Percentiles rank a stretch among this genome's conserved stretches.
phyloP scores from a whole-genome alignment of 768 basidiomycete genomes.

The Suillus cothurnatus region DNA sequence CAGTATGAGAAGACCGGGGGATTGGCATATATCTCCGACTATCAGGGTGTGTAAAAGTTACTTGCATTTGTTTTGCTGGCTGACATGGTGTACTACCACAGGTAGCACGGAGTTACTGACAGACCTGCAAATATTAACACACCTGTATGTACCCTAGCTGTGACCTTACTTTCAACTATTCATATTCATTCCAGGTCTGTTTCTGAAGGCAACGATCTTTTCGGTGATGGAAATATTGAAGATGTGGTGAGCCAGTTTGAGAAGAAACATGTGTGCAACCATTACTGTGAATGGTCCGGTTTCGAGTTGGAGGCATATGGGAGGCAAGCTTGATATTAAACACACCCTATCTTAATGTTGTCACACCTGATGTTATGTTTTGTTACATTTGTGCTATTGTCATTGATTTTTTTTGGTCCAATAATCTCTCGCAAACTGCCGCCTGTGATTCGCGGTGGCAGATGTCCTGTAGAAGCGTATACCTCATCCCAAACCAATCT shows the following conservation, averaged over 20 bases:
- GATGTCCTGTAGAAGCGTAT: background rate
- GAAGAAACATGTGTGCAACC: background rate
- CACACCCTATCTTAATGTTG: too few species aligned
- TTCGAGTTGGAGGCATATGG: background rate
- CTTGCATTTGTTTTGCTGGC: background rate
- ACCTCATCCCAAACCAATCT: too few species aligned
- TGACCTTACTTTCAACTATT: background rate
- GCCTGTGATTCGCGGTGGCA: background rate
- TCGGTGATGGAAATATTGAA: background rate
- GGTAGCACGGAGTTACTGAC: background rate
- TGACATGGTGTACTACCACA: background rate
- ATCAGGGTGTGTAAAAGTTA: background rate
- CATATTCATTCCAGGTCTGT: background rate
- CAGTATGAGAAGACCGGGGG: background rate
- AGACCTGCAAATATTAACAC: background rate
- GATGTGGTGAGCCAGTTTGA: background rate
- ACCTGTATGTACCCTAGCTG: background rate
- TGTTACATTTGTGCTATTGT: background rate
- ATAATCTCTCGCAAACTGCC: too few species aligned
- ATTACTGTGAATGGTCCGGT: background rate
- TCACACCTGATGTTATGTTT: background rate
- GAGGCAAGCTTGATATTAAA: background rate
- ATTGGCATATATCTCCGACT: slow-evolving; percentile 1
- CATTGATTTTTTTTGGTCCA: background rate
- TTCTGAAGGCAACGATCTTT: background rate